Conservation (phyloP, 805 yeast species). For the Candida krabiensis region DNA sequence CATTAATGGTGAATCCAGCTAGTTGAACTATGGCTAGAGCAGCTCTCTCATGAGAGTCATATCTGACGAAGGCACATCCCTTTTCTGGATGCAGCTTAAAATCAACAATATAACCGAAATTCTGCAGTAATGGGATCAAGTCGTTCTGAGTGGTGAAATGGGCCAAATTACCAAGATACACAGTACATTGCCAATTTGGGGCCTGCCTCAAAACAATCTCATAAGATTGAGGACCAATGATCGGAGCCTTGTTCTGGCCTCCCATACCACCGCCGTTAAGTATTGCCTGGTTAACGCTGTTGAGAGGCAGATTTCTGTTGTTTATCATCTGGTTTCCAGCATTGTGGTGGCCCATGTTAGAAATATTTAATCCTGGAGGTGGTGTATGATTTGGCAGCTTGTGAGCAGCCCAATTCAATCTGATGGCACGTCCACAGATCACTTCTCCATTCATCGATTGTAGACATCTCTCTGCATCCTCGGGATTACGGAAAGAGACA, state of each 20-base stretch:
- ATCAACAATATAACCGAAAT: constrained; percentile 80
- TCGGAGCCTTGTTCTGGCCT: constrained; percentile 12
- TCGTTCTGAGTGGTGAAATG: constrained; percentile 74
- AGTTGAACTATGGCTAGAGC: constrained; percentile 84
- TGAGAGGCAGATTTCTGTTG: constrained; percentile 6
- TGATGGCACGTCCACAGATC: constrained; percentile 71
- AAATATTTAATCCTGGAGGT: constrained; percentile 18
- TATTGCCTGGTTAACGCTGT: constrained; percentile 6
- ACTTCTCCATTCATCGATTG: constrained; percentile 71
- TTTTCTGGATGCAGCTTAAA: constrained; percentile 77
- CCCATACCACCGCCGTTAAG: constrained; percentile 9
- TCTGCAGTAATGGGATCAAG: constrained; percentile 69
- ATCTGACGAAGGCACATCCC: constrained; percentile 88
- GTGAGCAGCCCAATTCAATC: constrained; percentile 89
- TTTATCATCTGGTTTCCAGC: constrained; percentile 9
- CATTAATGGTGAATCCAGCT: constrained; percentile 67
- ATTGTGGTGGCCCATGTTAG: constrained; percentile 12
- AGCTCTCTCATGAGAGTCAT: constrained; percentile 84
- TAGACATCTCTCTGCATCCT: constrained; percentile 75
- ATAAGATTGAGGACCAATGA: constrained; percentile 39
- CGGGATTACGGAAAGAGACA: constrained; percentile 65
- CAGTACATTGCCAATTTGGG: constrained; percentile 83
- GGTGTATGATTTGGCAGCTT: constrained; percentile 43
- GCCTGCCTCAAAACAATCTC: constrained; percentile 75
- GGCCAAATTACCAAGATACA: constrained; percentile 82